Percentiles rank a stretch among this genome's conserved stretches.
These are phyloP conservation scores for Colletotrichum agaves DNA, from an alignment of 2,329 filamentous ascomycete species.

Conservation along the genomic window DNA sequence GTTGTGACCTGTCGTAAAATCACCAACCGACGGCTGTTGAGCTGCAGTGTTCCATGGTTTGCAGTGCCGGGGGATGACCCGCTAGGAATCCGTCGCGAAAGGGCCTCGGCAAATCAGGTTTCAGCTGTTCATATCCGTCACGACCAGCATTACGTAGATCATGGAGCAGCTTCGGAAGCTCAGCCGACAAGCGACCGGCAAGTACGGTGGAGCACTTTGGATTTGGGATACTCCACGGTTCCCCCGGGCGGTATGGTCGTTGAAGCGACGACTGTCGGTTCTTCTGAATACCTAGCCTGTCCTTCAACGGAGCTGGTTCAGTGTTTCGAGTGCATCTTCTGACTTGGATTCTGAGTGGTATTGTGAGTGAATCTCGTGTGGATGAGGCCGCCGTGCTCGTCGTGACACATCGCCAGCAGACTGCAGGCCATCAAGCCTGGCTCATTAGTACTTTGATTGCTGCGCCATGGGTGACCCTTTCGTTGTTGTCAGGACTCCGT, in stretches of 20 bases:
- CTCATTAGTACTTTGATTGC: too few relatives aligned
- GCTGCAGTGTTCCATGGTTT: background rate
- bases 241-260: background rate
- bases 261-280: background rate
- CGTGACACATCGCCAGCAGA: too few relatives aligned
- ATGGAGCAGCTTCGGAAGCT: slow-evolving; percentile 7
- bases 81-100: background rate
- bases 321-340: background rate
- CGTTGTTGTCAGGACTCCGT: too few relatives aligned
- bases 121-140: background rate
- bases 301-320: too few relatives aligned
- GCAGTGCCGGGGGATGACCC: background rate
- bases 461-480: too few relatives aligned
- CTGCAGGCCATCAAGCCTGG: too few relatives aligned
- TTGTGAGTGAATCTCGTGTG: too few relatives aligned
- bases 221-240: slow-evolving; percentile 18
- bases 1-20: background rate
- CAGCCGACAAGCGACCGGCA: background rate
- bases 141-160: slow-evolving; percentile 23
- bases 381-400: too few relatives aligned
- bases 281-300: too few relatives aligned
- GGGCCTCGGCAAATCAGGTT: background rate
- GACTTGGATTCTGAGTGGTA: too few relatives aligned
- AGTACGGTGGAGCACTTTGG: background rate
- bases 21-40: background rate